Conservation (phyloP, 306 rosid genomes). For the Alnus glutinosa region DNA sequence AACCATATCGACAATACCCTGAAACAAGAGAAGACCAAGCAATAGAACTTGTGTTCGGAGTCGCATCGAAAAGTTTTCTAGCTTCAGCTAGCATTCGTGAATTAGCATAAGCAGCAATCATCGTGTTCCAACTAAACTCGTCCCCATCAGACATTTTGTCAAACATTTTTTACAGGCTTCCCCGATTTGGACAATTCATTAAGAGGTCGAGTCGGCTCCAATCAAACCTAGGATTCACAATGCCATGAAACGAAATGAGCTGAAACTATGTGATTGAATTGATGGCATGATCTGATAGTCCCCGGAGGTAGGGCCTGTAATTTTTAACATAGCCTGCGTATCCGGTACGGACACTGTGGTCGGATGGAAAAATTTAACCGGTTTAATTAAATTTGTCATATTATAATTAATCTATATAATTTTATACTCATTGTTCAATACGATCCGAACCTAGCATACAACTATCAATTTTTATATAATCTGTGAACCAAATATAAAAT, state of each 20-base stretch:
- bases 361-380: too few relatives aligned
- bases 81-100: constrained; percentile 66
- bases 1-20: constrained; percentile 60
- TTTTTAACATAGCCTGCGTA: too few relatives aligned
- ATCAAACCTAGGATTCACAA: constrained; percentile 26
- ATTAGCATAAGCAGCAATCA: constrained; percentile 68
- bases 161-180: constrained; percentile 77
- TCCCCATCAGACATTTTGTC: constrained; percentile 66
- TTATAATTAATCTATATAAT: too few relatives aligned
- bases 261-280: constrained; percentile 20
- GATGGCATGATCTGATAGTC: constrained; percentile 1
- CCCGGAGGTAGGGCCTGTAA: too few relatives aligned
- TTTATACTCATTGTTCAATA: too few relatives aligned
- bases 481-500: too few relatives aligned
- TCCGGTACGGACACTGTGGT: too few relatives aligned
- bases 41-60: constrained; percentile 48
- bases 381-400: too few relatives aligned
- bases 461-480: too few relatives aligned
- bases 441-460: too few relatives aligned
- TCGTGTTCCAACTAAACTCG: constrained; percentile 77
- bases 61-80: constrained; percentile 51
- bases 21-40: constrained; percentile 85
- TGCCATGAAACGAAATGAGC: constrained; percentile 22
- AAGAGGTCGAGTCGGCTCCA: constrained; percentile 40
- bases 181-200: constrained; percentile 44